Evolutionary conservation across 768 basidiomycete genomes (phyloP).

Genomic region (Hypholoma fasciculare): DNA sequence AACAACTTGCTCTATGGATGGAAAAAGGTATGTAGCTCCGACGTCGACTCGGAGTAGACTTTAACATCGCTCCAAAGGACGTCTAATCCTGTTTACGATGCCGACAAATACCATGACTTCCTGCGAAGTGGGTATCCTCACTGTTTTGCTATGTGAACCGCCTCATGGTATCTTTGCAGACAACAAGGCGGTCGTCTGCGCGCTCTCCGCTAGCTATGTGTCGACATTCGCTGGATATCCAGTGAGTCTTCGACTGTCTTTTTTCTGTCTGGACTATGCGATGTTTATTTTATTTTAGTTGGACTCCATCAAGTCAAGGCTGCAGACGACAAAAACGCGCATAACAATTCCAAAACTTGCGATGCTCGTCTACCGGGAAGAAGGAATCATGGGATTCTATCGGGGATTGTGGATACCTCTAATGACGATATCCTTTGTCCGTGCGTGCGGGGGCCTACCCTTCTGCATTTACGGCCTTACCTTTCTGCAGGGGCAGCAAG

Average conservation of each 20-base stretch:
- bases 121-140: constrained; percentile 52
- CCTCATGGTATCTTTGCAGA: constrained; percentile 39
- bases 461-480: constrained; percentile 5
- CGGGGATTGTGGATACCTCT: constrained; percentile 91
- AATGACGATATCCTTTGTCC: constrained; percentile 94
- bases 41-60: neutral
- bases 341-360: constrained; percentile 76
- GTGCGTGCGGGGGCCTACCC: constrained; percentile 32
- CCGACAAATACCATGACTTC: constrained; percentile 59
- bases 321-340: constrained; percentile 80
- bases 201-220: constrained; percentile 87
- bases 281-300: constrained; percentile 43
- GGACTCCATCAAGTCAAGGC: constrained; percentile 92
- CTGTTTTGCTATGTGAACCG: neutral
- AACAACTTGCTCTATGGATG: constrained; percentile 76
- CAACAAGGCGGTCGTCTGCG: constrained; percentile 88
- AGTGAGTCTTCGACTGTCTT: constrained; percentile 38
- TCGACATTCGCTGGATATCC: constrained; percentile 94
- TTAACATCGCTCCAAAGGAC: constrained; percentile 36
- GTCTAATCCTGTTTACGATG: constrained; percentile 62
- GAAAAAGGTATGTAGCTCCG: constrained; percentile 49
- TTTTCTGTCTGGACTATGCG: constrained; percentile 9
- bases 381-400: constrained; percentile 89
- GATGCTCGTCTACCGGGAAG: constrained; percentile 73
- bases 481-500: constrained; percentile 71